Evolutionary conservation across 352 stramenopile species (phyloP), one percentile per base, ranked within the genome.

Genomic region (Globisporangium takayamanum): DNA sequence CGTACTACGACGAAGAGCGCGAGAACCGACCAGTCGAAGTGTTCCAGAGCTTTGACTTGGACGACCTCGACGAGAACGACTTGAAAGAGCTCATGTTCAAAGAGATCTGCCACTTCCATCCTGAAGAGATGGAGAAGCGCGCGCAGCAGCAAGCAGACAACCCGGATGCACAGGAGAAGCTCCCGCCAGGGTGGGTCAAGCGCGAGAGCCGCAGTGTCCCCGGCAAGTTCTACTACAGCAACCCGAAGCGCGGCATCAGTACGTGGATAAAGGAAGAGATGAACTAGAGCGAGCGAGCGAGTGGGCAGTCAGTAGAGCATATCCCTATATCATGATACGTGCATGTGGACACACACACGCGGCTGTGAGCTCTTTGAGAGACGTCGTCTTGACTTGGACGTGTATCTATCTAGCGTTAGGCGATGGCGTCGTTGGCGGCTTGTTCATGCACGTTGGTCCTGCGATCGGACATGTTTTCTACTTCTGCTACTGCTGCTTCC

Each of bases 41-140:
- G 50, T 93, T 89, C 63, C 70, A 92, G 59, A 92, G 78, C 68
- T 95, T 95, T 60, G 85, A 95, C 53, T 59, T 95, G 45, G 84
- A 93, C 48, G 84, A 89, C 48, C 68, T 95, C 46, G 83, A 90
- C 52, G 81, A 93, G 48, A 73, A 72, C 41, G 85, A 95, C 50
- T 68, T 95, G 12, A 95, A 95, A 67, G 84, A 93, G 66, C 81
- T 93, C 64, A 95, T 95, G 85, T 93, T 95, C 54, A 95, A 92
- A 60, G 85, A 95, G 74, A 95, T 95, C 54, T 93, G 83, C 53
- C 73, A 92, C 48, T 95, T 95, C 60, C 85, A 95, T 56, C 85
- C 85, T 0, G 83, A 93, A 57, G 85, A 95, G 59, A 95, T 93
- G 84, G 82, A 89, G 57, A 95, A 95, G 59, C 83, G 85, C 59